phyloP scores from a whole-genome alignment of 495 filamentous ascomycete species.

The Wilcoxina mikolae region DNA sequence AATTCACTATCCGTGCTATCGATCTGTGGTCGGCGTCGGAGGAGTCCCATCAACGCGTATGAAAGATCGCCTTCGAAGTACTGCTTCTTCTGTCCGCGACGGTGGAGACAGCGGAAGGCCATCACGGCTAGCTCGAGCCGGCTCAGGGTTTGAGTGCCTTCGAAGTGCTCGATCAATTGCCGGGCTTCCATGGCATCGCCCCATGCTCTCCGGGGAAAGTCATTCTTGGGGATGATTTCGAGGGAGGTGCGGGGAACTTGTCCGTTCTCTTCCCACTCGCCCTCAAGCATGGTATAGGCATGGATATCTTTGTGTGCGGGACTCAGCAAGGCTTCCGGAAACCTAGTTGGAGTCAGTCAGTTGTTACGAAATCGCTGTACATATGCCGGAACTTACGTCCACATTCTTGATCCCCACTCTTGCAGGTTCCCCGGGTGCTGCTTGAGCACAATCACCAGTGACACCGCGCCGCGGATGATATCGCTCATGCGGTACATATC shows the following conservation, averaged over 20 bases:
- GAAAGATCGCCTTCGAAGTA: conserved; percentile 28
- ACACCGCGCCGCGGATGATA: conserved; percentile 30
- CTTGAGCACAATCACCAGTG: conserved; percentile 26
- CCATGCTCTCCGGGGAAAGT: conserved; percentile 13
- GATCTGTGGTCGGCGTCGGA: conserved; percentile 29
- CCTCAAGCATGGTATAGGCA: too few relatives aligned
- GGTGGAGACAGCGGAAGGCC: conserved; percentile 13
- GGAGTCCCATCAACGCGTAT: conserved; percentile 37
- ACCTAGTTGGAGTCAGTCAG: too few relatives aligned
- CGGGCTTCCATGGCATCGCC: conserved; percentile 20
- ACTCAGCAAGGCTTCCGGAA: conserved; percentile 34
- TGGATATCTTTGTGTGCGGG: conserved; percentile 22
- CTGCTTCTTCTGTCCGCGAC: not conserved
- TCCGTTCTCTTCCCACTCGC: too few relatives aligned
- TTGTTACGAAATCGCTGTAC: too few relatives aligned
- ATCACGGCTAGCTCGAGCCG: conserved; percentile 29
- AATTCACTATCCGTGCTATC: conserved; percentile 31
- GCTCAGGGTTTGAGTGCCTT: conserved; percentile 30
- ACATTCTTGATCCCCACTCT: conserved; percentile 31
- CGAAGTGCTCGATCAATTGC: conserved; percentile 33
- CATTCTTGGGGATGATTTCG: not conserved
- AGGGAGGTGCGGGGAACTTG: too few relatives aligned
- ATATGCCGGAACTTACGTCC: not conserved
- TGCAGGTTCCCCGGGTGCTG: conserved; percentile 33
- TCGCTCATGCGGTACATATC: conserved; percentile 34